phyloP scores from a whole-genome alignment of 1,284 basidiomycete genomes.

The Exobasidium cylindrosporum region DNA sequence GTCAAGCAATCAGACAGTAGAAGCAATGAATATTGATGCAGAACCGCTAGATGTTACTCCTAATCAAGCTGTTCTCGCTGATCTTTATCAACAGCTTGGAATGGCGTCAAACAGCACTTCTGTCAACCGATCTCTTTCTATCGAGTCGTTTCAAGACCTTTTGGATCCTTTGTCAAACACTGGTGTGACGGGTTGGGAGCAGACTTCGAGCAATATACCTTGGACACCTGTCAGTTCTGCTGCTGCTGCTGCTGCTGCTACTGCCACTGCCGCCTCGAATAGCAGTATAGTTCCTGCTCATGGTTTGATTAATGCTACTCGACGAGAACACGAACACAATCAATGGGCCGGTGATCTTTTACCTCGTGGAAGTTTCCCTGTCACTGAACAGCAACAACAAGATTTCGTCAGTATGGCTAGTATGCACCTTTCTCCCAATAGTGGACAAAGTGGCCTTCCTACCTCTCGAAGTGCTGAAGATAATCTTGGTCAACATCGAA shows the following conservation, averaged over 20 bases:
- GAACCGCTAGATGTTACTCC: not conserved
- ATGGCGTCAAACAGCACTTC: not conserved
- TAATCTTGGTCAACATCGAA: not conserved
- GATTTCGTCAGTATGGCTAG: constrained; percentile 11
- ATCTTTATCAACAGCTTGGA: constrained; percentile 2
- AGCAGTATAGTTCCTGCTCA: not conserved
- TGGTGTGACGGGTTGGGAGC: not conserved
- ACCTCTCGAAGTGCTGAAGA: constrained; percentile 3
- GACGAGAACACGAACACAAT: constrained; percentile 21
- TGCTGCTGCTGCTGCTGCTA: not conserved
- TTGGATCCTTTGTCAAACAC: constrained; percentile 11
- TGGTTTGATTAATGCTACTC: not conserved
- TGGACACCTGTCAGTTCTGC: constrained; percentile 7
- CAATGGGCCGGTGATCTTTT: constrained; percentile 36
- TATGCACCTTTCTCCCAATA: constrained; percentile 10
- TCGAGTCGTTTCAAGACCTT: constrained; percentile 20
- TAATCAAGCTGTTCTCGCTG: not conserved
- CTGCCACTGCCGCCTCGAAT: not conserved
- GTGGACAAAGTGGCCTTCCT: not conserved
- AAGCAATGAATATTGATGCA: constrained; percentile 4
- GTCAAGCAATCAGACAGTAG: not conserved
- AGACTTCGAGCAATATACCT: not conserved
- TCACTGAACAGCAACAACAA: not conserved
- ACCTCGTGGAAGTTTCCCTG: constrained; percentile 14
- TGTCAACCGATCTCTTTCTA: constrained; percentile 18